phyloP scores from a whole-genome alignment of 1,139 yeast genomes.

The Diutina ranongensis region DNA sequence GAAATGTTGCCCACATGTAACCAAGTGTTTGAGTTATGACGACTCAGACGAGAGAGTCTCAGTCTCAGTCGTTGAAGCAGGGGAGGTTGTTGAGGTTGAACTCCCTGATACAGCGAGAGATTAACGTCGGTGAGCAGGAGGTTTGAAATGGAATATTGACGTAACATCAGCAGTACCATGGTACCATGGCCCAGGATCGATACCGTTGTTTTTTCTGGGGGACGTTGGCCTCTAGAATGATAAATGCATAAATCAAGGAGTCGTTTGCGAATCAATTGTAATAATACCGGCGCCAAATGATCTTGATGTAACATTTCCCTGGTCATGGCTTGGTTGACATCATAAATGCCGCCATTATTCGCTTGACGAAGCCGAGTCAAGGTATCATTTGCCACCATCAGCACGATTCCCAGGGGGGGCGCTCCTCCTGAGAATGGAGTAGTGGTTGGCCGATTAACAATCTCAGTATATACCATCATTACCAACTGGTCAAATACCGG shows the following conservation, averaged over 20 bases:
- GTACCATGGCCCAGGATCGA: neutral
- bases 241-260: conserved; percentile 26
- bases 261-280: conserved; percentile 32
- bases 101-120: conserved; percentile 20
- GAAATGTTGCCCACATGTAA: conserved; percentile 35
- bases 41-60: conserved; percentile 23
- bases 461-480: conserved; percentile 23
- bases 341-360: conserved; percentile 15
- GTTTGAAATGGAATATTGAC: conserved; percentile 20
- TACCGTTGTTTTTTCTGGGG: neutral
- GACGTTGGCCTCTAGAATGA: neutral
- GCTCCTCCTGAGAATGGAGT: conserved; percentile 33
- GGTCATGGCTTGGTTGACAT: conserved; percentile 23
- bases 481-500: conserved; percentile 27
- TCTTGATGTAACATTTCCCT: conserved; percentile 23
- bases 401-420: conserved; percentile 36
- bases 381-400: conserved; percentile 33
- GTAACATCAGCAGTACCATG: neutral
- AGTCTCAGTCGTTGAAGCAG: conserved; percentile 14
- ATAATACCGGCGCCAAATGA: conserved; percentile 29
- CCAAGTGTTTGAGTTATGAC: conserved; percentile 34
- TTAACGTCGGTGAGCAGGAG: conserved; percentile 32
- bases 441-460: conserved; percentile 32
- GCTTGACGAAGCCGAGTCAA: conserved; percentile 12
- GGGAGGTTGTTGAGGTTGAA: conserved; percentile 5